Percentiles rank a stretch among this genome's conserved stretches.
These are phyloP conservation scores for Neonectria neomacrospora DNA, from an alignment of 2,329 filamentous ascomycete genomes.

Conservation along the genomic window DNA sequence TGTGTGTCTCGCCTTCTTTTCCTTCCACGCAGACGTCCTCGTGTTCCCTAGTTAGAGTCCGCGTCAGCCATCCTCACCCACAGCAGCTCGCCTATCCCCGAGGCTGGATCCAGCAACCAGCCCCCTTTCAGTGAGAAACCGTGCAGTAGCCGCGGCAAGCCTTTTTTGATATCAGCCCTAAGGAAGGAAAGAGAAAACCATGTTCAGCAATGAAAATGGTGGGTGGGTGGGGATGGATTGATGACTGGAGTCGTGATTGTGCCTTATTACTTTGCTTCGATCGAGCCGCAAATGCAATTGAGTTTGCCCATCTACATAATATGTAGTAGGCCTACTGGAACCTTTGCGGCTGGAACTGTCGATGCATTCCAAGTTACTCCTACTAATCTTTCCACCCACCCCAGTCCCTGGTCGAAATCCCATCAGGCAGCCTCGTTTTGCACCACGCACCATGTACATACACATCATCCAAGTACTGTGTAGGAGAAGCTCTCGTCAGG, in stretches of 20 bases:
- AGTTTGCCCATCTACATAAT: neutral
- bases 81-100: constrained; percentile 2
- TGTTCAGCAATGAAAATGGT: no score
- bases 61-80: constrained; percentile 20
- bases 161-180: neutral
- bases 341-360: constrained; percentile 7
- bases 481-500: constrained; percentile 9
- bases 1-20: constrained; percentile 1
- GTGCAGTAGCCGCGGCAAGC: neutral
- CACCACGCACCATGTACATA: neutral
- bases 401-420: constrained; percentile 1
- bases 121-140: neutral
- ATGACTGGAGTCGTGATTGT: neutral
- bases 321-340: no score
- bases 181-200: neutral
- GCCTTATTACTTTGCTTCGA: neutral
- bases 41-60: constrained; percentile 11
- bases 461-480: no score
- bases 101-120: neutral
- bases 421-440: constrained; percentile 9
- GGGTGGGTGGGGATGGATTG: no score
- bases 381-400: neutral
- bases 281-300: constrained; percentile 9
- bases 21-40: constrained; percentile 13
- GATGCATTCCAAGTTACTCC: constrained; percentile 17